These are phyloP conservation scores for Teunomyces aglyptinius DNA, from an alignment of 805 yeast genomes.

Conservation along the genomic window DNA sequence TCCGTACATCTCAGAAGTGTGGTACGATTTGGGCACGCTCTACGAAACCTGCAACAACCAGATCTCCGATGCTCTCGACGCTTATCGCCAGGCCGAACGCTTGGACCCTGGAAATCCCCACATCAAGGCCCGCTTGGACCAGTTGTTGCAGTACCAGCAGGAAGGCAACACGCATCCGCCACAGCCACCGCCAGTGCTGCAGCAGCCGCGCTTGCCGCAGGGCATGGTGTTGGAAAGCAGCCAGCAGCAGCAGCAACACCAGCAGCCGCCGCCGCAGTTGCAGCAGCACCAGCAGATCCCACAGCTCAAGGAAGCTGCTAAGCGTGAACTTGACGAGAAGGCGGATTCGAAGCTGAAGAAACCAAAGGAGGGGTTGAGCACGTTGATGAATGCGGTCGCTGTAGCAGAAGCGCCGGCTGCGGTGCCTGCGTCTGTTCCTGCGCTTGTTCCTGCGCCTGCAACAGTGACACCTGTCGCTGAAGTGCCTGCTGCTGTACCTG, in stretches of 20 bases:
- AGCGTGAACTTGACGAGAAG: conserved; percentile 42
- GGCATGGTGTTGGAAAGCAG: conserved; percentile 59
- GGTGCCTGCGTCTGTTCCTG: conserved; percentile 3
- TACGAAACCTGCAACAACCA: conserved; percentile 98
- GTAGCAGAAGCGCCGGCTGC: conserved; percentile 4
- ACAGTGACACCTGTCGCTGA: conserved; percentile 7
- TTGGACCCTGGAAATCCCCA: conserved; percentile 93
- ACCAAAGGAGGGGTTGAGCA: conserved; percentile 21
- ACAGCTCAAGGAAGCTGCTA: conserved; percentile 13
- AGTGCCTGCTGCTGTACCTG: too few species aligned
- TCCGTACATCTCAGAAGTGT: conserved; percentile 94
- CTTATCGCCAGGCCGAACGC: conserved; percentile 93
- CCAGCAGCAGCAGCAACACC: conserved; percentile 26
- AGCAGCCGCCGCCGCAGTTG: conserved; percentile 11
- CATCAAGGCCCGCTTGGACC: conserved; percentile 89
- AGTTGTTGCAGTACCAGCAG: conserved; percentile 68
- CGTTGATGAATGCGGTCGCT: conserved; percentile 30
- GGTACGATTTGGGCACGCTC: conserved; percentile 97
- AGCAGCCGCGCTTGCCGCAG: conserved; percentile 62
- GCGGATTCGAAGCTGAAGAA: conserved; percentile 28
- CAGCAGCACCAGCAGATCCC: conserved; percentile 13
- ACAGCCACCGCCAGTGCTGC: conserved; percentile 64
- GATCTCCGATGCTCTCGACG: conserved; percentile 91
- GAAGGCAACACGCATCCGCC: conserved; percentile 64
- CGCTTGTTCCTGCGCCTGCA: conserved; percentile 5